Percentiles rank a stretch among this genome's conserved stretches.
Conservation (phyloP, 768 basidiomycete genomes). For the Mycena haematopus region DNA sequence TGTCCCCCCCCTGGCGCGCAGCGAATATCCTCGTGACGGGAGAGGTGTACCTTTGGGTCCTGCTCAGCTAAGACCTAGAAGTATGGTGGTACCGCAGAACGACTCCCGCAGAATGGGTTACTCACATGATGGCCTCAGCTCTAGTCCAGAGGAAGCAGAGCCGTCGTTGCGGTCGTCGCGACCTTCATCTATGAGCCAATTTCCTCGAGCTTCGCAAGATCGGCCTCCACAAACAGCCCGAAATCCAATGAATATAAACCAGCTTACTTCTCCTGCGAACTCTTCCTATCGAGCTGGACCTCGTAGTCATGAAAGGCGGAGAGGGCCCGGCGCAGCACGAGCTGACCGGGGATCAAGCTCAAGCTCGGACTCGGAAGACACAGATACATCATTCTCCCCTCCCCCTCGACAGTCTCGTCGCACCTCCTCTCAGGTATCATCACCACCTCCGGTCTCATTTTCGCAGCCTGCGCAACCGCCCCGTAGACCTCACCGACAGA, state of each 20-base stretch:
- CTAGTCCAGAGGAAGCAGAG: constrained; percentile 9
- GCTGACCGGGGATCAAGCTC: neutral
- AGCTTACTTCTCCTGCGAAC: neutral
- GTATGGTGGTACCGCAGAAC: neutral
- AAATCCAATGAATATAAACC: neutral
- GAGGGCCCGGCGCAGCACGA: no score
- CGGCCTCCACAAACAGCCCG: neutral
- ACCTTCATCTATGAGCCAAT: neutral
- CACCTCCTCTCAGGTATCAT: neutral
- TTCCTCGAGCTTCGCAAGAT: neutral
- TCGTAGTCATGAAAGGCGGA: neutral
- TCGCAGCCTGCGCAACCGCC: neutral
- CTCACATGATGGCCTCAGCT: constrained; percentile 1
- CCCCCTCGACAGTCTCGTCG: neutral
- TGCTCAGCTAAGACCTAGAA: no score
- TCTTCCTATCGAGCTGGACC: neutral
- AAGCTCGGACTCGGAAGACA: neutral
- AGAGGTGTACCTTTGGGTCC: no score
- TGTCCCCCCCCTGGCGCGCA: neutral
- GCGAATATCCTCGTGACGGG: neutral
- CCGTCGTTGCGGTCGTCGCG: neutral
- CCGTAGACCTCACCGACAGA: neutral
- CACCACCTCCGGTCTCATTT: no score
- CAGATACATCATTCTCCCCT: neutral
- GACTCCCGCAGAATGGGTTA: neutral